Evolutionary conservation across 306 rosid genomes (phyloP).

Genomic region (Dryas drummondii): DNA sequence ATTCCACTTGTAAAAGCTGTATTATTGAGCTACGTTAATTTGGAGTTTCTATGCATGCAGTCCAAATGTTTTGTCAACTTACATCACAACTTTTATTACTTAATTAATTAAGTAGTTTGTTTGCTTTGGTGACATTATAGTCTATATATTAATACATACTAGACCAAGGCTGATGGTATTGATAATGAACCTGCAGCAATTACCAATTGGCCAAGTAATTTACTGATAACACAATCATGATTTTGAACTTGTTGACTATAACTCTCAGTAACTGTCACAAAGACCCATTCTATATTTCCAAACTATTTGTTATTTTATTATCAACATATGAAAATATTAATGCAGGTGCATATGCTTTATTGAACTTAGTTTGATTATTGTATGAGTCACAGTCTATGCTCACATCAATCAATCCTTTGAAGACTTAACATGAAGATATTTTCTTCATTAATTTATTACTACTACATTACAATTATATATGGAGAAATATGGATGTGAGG

Average conservation of each 20-base stretch:
- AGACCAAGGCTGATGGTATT: too few species aligned
- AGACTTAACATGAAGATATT: slow-evolving; percentile 1
- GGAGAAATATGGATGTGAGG: background rate
- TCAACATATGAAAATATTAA: too few species aligned
- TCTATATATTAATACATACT: background rate
- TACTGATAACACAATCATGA: too few species aligned
- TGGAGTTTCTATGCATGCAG: background rate
- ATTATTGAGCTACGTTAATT: background rate
- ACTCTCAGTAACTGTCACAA: background rate
- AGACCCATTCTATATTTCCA: too few species aligned
- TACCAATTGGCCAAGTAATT: slow-evolving; percentile 3
- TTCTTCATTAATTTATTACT: background rate
- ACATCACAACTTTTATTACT: background rate
- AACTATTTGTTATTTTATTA: too few species aligned
- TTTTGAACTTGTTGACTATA: background rate
- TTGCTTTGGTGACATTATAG: background rate
- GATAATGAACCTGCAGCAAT: background rate
- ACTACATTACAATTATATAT: background rate
- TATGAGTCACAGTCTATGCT: background rate
- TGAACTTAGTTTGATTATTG: background rate
- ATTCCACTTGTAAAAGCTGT: slow-evolving; percentile 11
- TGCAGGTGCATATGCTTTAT: background rate
- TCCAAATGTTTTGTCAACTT: background rate
- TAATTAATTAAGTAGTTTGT: background rate
- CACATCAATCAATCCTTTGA: background rate